A percentile compares a stretch with the other conserved stretches of the same genome.
These are phyloP conservation scores for Ensete ventricosum DNA, from an alignment of 176 grass and related monocot genomes.

Conservation along the genomic window DNA sequence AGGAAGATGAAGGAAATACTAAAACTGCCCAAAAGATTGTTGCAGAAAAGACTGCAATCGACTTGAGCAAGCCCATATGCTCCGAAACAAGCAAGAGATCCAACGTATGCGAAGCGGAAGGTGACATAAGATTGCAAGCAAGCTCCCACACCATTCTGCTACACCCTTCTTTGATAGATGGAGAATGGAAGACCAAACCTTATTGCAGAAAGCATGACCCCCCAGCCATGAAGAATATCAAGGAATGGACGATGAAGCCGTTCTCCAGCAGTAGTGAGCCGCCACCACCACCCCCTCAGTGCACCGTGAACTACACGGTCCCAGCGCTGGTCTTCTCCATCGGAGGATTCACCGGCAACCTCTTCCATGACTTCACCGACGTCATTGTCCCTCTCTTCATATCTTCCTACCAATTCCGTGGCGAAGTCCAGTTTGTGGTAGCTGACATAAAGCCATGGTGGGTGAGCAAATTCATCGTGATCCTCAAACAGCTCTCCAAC, in stretches of 20 bases:
- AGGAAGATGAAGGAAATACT: not conserved
- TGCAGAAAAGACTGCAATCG: not conserved
- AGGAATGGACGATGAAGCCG: slow-evolving; percentile 12
- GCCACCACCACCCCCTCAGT: not conserved
- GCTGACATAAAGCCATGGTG: slow-evolving; percentile 48
- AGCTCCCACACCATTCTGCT: not conserved
- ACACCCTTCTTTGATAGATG: not conserved
- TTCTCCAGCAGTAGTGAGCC: not conserved
- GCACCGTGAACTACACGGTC: slow-evolving; percentile 6
- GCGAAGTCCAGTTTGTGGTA: slow-evolving; percentile 67
- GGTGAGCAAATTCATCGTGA: slow-evolving; percentile 48
- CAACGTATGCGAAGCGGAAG: not conserved
- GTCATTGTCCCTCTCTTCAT: slow-evolving; percentile 83
- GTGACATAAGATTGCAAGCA: slow-evolving; percentile 9
- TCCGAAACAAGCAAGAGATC: slow-evolving; percentile 5
- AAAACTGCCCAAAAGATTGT: not conserved
- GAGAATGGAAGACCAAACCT: slow-evolving; percentile 13
- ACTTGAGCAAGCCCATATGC: not conserved
- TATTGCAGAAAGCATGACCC: slow-evolving; percentile 2
- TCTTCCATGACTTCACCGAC: slow-evolving; percentile 85
- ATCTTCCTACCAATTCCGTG: slow-evolving; percentile 48
- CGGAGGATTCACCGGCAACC: slow-evolving; percentile 14
- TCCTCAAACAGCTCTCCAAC: slow-evolving; percentile 54
- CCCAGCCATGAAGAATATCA: not conserved
- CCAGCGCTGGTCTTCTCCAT: slow-evolving; percentile 13